Percentiles rank a stretch among this genome's conserved stretches.
These are phyloP conservation scores for Fusarium sp. DNA, from an alignment of 2,329 filamentous ascomycete genomes.

Conservation along the genomic window DNA sequence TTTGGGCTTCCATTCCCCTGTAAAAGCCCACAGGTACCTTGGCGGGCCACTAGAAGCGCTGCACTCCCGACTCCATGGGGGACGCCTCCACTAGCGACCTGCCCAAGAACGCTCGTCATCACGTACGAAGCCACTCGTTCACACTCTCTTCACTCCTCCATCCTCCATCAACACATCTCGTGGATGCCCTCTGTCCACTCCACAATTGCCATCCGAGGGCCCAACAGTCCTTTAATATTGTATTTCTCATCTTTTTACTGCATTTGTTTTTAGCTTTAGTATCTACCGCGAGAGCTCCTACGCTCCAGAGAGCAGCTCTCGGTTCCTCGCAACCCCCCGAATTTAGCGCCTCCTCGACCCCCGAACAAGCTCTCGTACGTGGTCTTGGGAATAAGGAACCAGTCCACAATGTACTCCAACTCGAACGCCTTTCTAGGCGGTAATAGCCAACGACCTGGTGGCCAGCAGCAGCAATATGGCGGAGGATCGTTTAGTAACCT, in stretches of 20 bases:
- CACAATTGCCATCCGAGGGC: conserved; percentile 31
- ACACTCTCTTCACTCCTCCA: conserved; percentile 18
- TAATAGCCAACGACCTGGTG: conserved; percentile 79
- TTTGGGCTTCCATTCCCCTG: conserved; percentile 30
- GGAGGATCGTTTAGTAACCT: conserved; percentile 62
- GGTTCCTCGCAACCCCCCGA: conserved; percentile 34
- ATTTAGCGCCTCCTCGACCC: conserved; percentile 36
- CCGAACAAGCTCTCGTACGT: conserved; percentile 35
- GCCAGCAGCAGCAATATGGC: conserved; percentile 62
- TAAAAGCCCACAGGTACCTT: conserved; percentile 21
- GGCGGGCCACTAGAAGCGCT: conserved; percentile 27
- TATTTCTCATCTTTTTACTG: conserved; percentile 36
- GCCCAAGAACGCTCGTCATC: conserved; percentile 36
- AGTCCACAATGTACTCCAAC: conserved; percentile 83
- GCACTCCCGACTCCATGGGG: conserved; percentile 24
- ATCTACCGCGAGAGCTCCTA: conserved; percentile 21
- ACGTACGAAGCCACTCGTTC: conserved; percentile 31
- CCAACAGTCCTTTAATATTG: conserved; percentile 36
- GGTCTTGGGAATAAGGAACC: conserved; percentile 23
- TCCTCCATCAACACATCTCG: conserved; percentile 37
- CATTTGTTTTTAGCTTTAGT: conserved; percentile 15
- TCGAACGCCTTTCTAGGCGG: conserved; percentile 87
- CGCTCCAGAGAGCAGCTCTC: conserved; percentile 16
- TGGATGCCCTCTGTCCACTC: conserved; percentile 34
- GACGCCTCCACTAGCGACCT: conserved; percentile 33